Evolutionary conservation across 106 monocot genomes (phyloP).

Genomic region (Phalaenopsis aphrodite): DNA sequence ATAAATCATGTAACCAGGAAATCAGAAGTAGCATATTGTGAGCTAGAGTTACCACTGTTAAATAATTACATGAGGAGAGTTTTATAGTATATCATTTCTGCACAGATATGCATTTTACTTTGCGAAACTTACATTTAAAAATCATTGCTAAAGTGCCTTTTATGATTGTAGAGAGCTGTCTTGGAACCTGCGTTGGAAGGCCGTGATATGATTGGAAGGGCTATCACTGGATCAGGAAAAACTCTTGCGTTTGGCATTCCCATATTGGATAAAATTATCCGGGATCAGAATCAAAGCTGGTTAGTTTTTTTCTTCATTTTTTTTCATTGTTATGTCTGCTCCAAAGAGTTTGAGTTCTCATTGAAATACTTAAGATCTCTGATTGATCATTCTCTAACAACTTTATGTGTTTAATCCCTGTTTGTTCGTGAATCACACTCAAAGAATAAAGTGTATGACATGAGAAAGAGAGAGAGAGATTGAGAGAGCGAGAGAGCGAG

Average conservation of each 20-base stretch:
- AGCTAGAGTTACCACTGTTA: background rate
- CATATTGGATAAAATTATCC: constrained; percentile 46
- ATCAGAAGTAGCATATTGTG: background rate
- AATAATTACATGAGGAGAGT: background rate
- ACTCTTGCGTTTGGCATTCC: constrained; percentile 47
- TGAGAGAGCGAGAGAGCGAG: too few relatives aligned
- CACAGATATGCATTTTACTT: background rate
- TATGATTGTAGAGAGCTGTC: constrained; percentile 27
- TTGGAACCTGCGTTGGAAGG: constrained; percentile 40
- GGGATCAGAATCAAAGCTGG: constrained; percentile 21
- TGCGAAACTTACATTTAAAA: background rate
- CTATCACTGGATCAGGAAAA: constrained; percentile 45
- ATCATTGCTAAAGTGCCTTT: background rate
- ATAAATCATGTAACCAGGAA: background rate
- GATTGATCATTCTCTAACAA: too few relatives aligned
- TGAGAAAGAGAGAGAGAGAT: too few relatives aligned
- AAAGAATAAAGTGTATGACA: too few relatives aligned
- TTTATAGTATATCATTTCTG: background rate
- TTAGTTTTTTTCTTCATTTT: constrained; percentile 9
- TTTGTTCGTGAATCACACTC: too few relatives aligned
- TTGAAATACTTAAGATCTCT: too few relatives aligned
- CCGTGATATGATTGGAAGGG: constrained; percentile 50
- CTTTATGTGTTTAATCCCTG: too few relatives aligned
- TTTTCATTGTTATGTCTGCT: background rate
- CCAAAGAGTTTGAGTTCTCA: too few relatives aligned